Conservation (phyloP, 768 basidiomycete species). For the Coprinopsis strossmayeri region DNA sequence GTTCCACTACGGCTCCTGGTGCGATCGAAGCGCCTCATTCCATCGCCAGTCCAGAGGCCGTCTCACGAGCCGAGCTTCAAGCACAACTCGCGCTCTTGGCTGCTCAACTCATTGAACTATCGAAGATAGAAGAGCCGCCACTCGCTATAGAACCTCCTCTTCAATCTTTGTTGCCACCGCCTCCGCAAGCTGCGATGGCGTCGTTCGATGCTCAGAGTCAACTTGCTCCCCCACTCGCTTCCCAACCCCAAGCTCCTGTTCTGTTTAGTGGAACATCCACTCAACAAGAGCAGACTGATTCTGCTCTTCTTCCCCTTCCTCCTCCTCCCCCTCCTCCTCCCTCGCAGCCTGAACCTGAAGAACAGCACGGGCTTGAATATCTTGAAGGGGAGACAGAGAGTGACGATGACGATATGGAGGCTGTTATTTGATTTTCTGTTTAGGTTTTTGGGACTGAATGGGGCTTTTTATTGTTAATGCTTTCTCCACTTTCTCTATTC, state of each 20-base stretch:
- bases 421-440: slow-evolving; percentile 25
- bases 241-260: background rate
- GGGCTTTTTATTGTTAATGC: background rate
- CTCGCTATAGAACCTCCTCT: background rate
- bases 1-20: slow-evolving; percentile 7
- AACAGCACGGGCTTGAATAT: slow-evolving; percentile 8
- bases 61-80: slow-evolving; percentile 61
- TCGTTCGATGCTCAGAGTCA: no score
- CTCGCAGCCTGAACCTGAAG: slow-evolving; percentile 1
- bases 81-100: slow-evolving; percentile 69
- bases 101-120: slow-evolving; percentile 65
- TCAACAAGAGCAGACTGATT: background rate
- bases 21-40: slow-evolving; percentile 4
- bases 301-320: background rate
- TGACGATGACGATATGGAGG: slow-evolving; percentile 41
- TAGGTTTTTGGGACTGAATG: background rate
- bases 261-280: background rate
- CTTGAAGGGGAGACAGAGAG: slow-evolving; percentile 22
- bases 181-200: no score
- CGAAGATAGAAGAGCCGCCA: slow-evolving; percentile 31
- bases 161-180: background rate
- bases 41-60: slow-evolving; percentile 2
- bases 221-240: no score
- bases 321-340: slow-evolving; percentile 1
- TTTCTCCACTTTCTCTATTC: background rate